A percentile compares a stretch with the other conserved stretches of the same genome.
Conservation (phyloP, 192 early-diverging fungal genomes). For the Podila minutissima region DNA sequence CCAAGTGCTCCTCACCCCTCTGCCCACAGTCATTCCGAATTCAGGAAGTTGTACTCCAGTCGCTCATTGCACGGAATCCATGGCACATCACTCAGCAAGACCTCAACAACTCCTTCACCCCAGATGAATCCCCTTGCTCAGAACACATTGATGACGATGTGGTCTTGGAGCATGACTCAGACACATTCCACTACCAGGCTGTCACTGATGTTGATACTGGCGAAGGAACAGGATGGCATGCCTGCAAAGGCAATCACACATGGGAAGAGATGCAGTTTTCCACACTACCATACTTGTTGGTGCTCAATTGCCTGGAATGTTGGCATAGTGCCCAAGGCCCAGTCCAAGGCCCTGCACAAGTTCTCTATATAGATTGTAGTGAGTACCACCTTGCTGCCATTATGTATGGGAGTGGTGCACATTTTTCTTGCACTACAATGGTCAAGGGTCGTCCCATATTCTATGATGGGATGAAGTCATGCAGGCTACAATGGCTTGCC, state of each 20-base stretch:
- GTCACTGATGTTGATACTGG: slow-evolving; percentile 8
- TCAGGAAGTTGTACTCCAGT: neutral
- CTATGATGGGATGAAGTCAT: neutral
- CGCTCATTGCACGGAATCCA: neutral
- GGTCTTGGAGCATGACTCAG: neutral
- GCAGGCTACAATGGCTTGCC: neutral
- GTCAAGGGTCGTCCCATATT: neutral
- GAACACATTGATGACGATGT: neutral
- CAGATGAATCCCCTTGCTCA: neutral
- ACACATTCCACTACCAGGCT: neutral
- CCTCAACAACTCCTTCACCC: slow-evolving; percentile 1
- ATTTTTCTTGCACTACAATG: neutral
- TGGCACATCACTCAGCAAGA: neutral
- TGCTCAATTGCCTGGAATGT: too few relatives aligned
- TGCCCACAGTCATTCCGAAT: slow-evolving; percentile 2
- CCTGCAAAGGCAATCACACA: neutral
- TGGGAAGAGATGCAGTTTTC: neutral
- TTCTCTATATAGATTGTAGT: too few relatives aligned
- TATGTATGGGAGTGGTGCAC: neutral
- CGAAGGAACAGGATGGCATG: neutral
- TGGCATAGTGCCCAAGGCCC: too few relatives aligned
- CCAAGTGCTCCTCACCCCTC: neutral
- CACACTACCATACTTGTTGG: too few relatives aligned
- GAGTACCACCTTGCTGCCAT: neutral
- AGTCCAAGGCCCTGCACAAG: too few relatives aligned